A percentile compares a stretch with the other conserved stretches of the same genome.
phyloP scores from a whole-genome alignment of 495 filamentous ascomycete species.

The Apiosordaria backusii region DNA sequence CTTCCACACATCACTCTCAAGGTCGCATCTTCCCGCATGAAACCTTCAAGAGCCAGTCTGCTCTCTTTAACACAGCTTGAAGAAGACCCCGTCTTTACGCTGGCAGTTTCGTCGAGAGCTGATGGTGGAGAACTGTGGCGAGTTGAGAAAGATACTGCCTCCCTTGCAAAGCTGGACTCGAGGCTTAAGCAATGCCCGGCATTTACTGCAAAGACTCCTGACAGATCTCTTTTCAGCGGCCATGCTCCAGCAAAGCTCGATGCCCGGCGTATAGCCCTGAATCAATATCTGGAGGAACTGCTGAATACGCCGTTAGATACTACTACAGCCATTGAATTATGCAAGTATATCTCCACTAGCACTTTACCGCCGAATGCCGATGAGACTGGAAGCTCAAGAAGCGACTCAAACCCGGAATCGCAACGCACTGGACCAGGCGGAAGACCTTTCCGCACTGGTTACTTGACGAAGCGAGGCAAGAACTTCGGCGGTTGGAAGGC shows the following conservation, averaged over 20 bases:
- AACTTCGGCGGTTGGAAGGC: conserved; percentile 99
- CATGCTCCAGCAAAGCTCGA: conserved; percentile 95
- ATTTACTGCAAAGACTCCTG: conserved; percentile 72
- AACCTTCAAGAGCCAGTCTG: conserved; percentile 81
- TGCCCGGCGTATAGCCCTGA: conserved; percentile 73
- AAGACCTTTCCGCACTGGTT: conserved; percentile 76
- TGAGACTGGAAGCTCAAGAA: conserved; percentile 51
- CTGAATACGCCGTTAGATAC: conserved; percentile 80
- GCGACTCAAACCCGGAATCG: conserved; percentile 37
- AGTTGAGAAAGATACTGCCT: conserved; percentile 82
- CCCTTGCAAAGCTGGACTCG: conserved; percentile 77
- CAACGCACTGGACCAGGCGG: conserved; percentile 55
- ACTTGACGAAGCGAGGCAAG: conserved; percentile 93
- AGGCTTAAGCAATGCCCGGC: conserved; percentile 65
- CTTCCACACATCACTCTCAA: conserved; percentile 78
- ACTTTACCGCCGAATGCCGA: conserved; percentile 74
- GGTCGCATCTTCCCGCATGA: conserved; percentile 86
- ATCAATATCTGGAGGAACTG: conserved; percentile 79
- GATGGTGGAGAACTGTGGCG: conserved; percentile 84
- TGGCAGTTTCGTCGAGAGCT: conserved; percentile 76
- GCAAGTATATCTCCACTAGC: conserved; percentile 83
- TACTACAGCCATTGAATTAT: conserved; percentile 72
- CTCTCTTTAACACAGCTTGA: conserved; percentile 66
- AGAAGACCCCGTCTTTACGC: conserved; percentile 89
- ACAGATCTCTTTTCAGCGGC: conserved; percentile 80